phyloP scores from a whole-genome alignment of 2,329 filamentous ascomycete species.

The Aaosphaeria arxii region DNA sequence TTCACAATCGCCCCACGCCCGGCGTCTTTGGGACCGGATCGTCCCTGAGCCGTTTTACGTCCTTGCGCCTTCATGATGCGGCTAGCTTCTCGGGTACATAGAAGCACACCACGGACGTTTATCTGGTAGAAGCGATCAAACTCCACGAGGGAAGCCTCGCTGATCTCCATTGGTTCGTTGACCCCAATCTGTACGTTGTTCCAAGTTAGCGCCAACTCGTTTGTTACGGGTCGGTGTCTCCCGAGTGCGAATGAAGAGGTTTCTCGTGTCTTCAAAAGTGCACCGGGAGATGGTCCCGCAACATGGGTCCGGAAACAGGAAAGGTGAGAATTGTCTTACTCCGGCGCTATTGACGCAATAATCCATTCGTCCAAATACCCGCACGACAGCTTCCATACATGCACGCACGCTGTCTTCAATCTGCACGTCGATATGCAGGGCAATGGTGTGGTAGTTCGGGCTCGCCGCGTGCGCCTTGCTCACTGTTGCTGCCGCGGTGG shows the following conservation, averaged over 20 bases:
- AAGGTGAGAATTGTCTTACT: slow-evolving; percentile 22
- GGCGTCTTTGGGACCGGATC: slow-evolving; percentile 5
- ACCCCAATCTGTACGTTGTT: slow-evolving; percentile 6
- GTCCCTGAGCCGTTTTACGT: slow-evolving; percentile 2
- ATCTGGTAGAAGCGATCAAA: slow-evolving; percentile 9
- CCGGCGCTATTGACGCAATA: slow-evolving; percentile 54
- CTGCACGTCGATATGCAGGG: slow-evolving; percentile 5
- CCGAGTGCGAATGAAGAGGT: too few relatives aligned
- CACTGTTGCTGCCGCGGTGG: slow-evolving; percentile 5
- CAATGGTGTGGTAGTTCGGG: slow-evolving; percentile 2
- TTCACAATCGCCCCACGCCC: slow-evolving; percentile 17
- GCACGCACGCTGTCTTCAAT: slow-evolving; percentile 18
- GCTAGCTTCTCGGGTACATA: slow-evolving; percentile 41
- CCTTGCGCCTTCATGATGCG: slow-evolving; percentile 46
- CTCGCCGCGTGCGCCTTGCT: slow-evolving; percentile 5
- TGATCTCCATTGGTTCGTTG: slow-evolving; percentile 3
- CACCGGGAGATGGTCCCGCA: too few relatives aligned
- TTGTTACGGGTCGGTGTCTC: too few relatives aligned
- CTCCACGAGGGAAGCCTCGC: slow-evolving; percentile 7
- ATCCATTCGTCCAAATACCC: slow-evolving; percentile 49
- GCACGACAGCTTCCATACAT: slow-evolving; percentile 34
- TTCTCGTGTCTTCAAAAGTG: too few relatives aligned
- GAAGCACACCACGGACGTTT: slow-evolving; percentile 8
- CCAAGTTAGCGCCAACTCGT: background rate
- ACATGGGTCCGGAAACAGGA: background rate